Conservation (phyloP, 2,329 filamentous ascomycete species). For the Colletotrichum incanum region DNA sequence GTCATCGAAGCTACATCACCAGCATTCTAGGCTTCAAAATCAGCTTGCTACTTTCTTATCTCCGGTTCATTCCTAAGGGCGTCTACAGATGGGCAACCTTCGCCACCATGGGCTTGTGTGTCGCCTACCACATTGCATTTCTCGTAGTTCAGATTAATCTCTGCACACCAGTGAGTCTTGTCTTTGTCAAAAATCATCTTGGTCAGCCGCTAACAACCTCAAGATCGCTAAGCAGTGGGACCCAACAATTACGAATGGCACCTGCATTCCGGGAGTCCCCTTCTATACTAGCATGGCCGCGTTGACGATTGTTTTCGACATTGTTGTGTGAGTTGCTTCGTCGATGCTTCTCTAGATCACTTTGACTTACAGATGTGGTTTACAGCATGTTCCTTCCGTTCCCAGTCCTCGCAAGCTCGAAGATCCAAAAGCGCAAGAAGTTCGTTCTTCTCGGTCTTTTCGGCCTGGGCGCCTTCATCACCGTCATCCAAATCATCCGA, state of each 20-base stretch:
- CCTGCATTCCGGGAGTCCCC: slow-evolving; percentile 57
- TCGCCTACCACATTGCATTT: slow-evolving; percentile 58
- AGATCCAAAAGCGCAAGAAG: slow-evolving; percentile 59
- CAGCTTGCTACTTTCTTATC: slow-evolving; percentile 60
- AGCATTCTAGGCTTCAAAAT: slow-evolving; percentile 64
- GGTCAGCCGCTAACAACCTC: background rate
- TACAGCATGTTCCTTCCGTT: slow-evolving; percentile 60
- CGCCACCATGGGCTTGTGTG: slow-evolving; percentile 53
- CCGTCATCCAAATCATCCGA: slow-evolving; percentile 66
- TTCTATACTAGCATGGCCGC: slow-evolving; percentile 61
- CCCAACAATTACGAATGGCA: slow-evolving; percentile 51
- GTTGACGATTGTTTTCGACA: slow-evolving; percentile 59
- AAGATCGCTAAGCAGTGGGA: slow-evolving; percentile 60
- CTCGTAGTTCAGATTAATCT: slow-evolving; percentile 54
- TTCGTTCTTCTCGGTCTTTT: slow-evolving; percentile 61
- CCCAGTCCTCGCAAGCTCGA: slow-evolving; percentile 55
- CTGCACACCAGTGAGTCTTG: slow-evolving; percentile 51
- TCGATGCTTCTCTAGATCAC: background rate
- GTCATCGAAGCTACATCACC: slow-evolving; percentile 54
- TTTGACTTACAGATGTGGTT: background rate
- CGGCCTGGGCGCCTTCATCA: slow-evolving; percentile 66
- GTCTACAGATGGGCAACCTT: slow-evolving; percentile 54
- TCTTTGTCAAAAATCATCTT: background rate
- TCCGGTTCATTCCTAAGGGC: slow-evolving; percentile 60
- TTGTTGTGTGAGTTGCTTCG: slow-evolving; percentile 55